Percentiles rank a stretch among this genome's conserved stretches.
phyloP scores from a whole-genome alignment of 1,284 basidiomycete species.

The Paramarasmius palmivorus region DNA sequence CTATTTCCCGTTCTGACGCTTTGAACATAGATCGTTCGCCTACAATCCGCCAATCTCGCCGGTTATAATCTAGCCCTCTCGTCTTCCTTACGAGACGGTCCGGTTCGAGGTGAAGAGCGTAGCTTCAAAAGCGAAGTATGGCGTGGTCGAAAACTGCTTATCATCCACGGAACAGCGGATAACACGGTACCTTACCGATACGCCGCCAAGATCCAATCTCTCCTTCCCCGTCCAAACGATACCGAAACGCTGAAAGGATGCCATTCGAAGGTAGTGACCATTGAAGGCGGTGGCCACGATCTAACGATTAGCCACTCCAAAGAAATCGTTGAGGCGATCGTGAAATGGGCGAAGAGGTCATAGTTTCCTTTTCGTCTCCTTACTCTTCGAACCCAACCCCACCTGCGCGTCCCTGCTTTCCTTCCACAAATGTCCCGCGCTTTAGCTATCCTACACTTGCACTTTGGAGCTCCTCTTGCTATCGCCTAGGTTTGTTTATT shows the following conservation, averaged over 20 bases:
- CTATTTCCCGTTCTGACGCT: background rate
- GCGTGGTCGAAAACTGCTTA: constrained; percentile 48
- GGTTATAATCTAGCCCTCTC: constrained; percentile 73
- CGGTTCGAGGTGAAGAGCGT: constrained; percentile 56
- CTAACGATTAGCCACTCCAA: constrained; percentile 58
- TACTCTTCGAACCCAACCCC: no score
- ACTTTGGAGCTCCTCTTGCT: no score
- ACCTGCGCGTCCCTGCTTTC: no score
- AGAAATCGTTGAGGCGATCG: constrained; percentile 30
- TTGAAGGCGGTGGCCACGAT: constrained; percentile 65
- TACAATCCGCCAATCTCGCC: constrained; percentile 72
- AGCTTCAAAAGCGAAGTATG: constrained; percentile 54
- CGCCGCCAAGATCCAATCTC: constrained; percentile 49
- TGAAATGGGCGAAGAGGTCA: constrained; percentile 5
- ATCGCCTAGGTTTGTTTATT: no score
- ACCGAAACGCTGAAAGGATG: constrained; percentile 20
- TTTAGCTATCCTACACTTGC: no score
- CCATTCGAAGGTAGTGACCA: constrained; percentile 49
- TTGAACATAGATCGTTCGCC: constrained; percentile 53
- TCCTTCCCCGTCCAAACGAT: constrained; percentile 41
- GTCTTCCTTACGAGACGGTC: constrained; percentile 73
- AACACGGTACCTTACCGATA: constrained; percentile 63
- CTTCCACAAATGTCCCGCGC: no score
- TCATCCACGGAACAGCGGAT: constrained; percentile 73
- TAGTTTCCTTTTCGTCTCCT: background rate